Evolutionary conservation across 1,284 basidiomycete species (phyloP).

Genomic region (Afroboletus lepidellus): DNA sequence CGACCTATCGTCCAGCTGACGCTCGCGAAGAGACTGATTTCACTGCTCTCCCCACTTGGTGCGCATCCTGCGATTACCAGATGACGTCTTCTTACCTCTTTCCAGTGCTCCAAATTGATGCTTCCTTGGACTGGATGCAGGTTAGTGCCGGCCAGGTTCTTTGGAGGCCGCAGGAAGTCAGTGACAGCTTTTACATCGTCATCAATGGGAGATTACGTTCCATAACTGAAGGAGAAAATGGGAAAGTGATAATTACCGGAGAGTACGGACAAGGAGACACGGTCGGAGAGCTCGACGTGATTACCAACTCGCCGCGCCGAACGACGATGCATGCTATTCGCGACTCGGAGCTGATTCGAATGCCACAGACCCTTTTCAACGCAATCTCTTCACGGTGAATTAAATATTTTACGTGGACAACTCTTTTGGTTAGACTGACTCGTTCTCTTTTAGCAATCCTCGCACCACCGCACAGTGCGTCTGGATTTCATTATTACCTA

Average conservation of each 20-base stretch:
- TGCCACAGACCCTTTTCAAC: constrained; percentile 97
- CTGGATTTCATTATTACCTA: neutral
- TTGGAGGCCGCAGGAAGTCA: constrained; percentile 87
- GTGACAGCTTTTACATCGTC: constrained; percentile 97
- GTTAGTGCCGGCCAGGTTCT: constrained; percentile 91
- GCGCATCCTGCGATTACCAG: constrained; percentile 17
- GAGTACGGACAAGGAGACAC: constrained; percentile 95
- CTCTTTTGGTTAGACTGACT: constrained; percentile 1
- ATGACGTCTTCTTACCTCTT: constrained; percentile 4
- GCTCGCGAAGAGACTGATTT: constrained; percentile 93
- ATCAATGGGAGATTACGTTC: constrained; percentile 96
- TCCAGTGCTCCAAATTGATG: constrained; percentile 92
- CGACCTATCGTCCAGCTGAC: constrained; percentile 94
- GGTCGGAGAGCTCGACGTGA: constrained; percentile 93
- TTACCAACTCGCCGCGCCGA: constrained; percentile 85
- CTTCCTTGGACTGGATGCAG: constrained; percentile 98
- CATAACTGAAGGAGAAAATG: constrained; percentile 67
- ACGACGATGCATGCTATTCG: constrained; percentile 97
- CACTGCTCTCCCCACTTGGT: constrained; percentile 90
- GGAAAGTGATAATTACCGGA: constrained; percentile 78
- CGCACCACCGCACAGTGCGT: constrained; percentile 90
- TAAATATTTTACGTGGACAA: neutral
- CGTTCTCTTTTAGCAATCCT: constrained; percentile 68
- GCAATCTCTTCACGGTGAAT: constrained; percentile 83
- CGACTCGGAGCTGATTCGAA: constrained; percentile 96